phyloP scores from a whole-genome alignment of 768 basidiomycete genomes.

The Steccherinum ochraceum region DNA sequence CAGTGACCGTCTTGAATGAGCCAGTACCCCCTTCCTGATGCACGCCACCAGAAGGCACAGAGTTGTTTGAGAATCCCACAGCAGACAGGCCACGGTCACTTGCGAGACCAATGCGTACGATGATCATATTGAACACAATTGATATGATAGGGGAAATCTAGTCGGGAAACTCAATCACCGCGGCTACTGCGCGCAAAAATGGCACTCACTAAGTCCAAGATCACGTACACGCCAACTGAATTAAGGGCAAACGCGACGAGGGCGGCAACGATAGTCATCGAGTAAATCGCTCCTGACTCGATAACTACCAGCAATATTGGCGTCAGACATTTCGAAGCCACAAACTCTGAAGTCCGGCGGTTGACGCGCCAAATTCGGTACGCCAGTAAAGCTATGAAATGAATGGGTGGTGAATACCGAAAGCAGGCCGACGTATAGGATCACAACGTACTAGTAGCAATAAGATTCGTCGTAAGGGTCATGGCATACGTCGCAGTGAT shows the following conservation, averaged over 20 bases:
- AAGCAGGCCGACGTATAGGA: not conserved
- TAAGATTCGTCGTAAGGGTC: constrained; percentile 27
- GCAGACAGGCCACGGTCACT: constrained; percentile 3
- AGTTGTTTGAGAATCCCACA: not conserved
- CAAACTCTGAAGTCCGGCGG: constrained; percentile 12
- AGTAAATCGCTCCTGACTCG: constrained; percentile 33
- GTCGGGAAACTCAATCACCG: not conserved
- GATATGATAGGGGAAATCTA: constrained; percentile 33
- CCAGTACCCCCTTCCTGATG: not conserved
- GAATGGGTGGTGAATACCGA: not conserved
- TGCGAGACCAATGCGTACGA: constrained; percentile 29
- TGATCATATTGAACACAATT: constrained; percentile 38
- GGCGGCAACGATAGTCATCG: constrained; percentile 26
- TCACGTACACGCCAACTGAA: constrained; percentile 28
- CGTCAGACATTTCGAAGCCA: constrained; percentile 10
- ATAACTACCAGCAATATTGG: constrained; percentile 27
- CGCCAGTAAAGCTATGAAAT: constrained; percentile 20
- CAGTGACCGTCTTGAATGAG: not conserved
- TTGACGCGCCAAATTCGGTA: constrained; percentile 26
- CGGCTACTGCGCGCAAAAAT: not conserved
- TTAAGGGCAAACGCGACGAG: constrained; percentile 23
- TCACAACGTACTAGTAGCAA: constrained; percentile 23
- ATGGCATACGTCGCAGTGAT: constrained; percentile 27
- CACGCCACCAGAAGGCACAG: not conserved
- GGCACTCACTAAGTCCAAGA: constrained; percentile 29